Evolutionary conservation across 805 yeast genomes (phyloP).

Genomic region (Debaryomyces maramus): DNA sequence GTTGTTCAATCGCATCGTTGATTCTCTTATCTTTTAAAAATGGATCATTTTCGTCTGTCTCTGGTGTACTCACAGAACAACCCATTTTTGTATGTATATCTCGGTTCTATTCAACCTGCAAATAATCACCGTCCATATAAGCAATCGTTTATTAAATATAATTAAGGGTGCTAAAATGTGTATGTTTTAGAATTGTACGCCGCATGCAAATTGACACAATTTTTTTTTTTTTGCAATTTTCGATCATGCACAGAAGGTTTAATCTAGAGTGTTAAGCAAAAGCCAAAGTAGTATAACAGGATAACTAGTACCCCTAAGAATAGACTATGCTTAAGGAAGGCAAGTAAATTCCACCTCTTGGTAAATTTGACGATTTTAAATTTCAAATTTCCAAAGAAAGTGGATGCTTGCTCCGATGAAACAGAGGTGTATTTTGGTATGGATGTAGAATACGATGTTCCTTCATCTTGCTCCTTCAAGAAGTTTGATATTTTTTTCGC

Average conservation of each 20-base stretch:
- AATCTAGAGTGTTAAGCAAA: conserved; percentile 20
- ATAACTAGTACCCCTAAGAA: conserved; percentile 19
- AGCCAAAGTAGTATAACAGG: conserved; percentile 20
- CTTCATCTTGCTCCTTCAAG: conserved; percentile 29
- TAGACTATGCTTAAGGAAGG: conserved; percentile 20
- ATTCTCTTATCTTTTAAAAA: conserved; percentile 53
- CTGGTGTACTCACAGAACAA: conserved; percentile 57
- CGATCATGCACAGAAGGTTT: background rate
- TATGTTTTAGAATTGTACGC: conserved; percentile 10
- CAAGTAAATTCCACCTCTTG: conserved; percentile 20
- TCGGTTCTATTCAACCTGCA: background rate
- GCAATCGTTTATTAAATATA: background rate
- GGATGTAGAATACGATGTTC: conserved; percentile 5
- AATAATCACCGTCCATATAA: background rate
- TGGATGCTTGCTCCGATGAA: background rate
- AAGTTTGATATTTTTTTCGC: conserved; percentile 29
- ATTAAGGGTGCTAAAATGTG: conserved; percentile 2
- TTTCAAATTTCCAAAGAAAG: background rate
- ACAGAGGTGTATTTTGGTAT: conserved; percentile 28
- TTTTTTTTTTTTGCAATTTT: conserved; percentile 3
- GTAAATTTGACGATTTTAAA: conserved; percentile 6
- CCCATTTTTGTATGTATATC: conserved; percentile 51
- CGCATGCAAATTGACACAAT: conserved; percentile 19
- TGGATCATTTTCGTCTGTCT: conserved; percentile 47
- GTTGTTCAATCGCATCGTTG: conserved; percentile 65